These are phyloP conservation scores for Phoenix dactylifera DNA, from an alignment of 176 grass and related monocot genomes.

Conservation along the genomic window DNA sequence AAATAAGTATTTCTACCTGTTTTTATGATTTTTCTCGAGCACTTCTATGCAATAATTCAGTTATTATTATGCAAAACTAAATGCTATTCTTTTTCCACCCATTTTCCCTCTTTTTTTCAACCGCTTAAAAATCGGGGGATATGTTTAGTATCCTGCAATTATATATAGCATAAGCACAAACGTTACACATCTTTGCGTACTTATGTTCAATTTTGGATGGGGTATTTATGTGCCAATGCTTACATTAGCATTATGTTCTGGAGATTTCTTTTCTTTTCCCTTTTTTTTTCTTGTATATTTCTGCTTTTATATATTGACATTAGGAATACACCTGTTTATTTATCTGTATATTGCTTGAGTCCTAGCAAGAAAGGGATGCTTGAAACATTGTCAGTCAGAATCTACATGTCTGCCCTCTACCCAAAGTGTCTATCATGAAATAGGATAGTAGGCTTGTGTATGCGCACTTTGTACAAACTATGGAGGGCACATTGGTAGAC, in stretches of 20 bases:
- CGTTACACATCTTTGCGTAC: neutral
- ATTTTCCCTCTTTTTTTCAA: neutral
- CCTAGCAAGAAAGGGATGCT: slow-evolving; percentile 28
- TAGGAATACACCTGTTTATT: too few relatives aligned
- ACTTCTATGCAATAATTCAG: neutral
- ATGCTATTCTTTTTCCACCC: neutral
- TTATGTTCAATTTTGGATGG: too few relatives aligned
- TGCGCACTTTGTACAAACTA: slow-evolving; percentile 10
- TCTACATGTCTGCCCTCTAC: slow-evolving; percentile 16
- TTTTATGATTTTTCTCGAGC: neutral
- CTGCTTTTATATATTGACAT: too few relatives aligned
- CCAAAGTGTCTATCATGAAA: slow-evolving; percentile 25
- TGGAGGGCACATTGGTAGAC: neutral
- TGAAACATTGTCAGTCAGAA: slow-evolving; percentile 29
- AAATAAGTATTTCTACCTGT: neutral
- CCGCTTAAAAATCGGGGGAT: neutral
- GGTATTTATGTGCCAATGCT: too few relatives aligned
- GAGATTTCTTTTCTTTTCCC: too few relatives aligned
- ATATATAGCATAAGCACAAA: slow-evolving; percentile 18
- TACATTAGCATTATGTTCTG: too few relatives aligned
- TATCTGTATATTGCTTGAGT: neutral
- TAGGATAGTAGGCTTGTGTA: slow-evolving; percentile 18
- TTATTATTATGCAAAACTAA: neutral
- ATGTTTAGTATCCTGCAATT: neutral
- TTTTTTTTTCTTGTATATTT: too few relatives aligned